A percentile compares a stretch with the other conserved stretches of the same genome.
These are phyloP conservation scores for Mortierella alpina DNA, from an alignment of 192 early-diverging fungal species.

Conservation along the genomic window DNA sequence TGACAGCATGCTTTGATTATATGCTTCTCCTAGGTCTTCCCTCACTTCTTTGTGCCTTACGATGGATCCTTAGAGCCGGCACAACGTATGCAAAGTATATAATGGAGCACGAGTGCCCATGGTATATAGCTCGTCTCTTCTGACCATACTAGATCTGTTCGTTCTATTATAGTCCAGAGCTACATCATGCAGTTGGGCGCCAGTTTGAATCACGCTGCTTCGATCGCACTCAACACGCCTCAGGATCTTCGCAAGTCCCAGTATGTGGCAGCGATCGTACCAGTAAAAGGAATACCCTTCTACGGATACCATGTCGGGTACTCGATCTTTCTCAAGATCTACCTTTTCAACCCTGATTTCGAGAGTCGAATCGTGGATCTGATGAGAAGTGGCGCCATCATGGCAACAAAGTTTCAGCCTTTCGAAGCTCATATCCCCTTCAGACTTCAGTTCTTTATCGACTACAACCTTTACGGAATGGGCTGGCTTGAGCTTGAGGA, in stretches of 20 bases:
- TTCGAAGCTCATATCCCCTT: conserved; percentile 88
- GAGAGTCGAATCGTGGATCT: conserved; percentile 69
- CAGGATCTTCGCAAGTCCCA: conserved; percentile 27
- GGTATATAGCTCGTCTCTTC: not conserved
- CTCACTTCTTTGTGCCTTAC: conserved; percentile 87
- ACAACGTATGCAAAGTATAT: conserved; percentile 14
- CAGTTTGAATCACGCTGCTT: conserved; percentile 79
- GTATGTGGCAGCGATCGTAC: conserved; percentile 74
- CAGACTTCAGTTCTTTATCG: conserved; percentile 86
- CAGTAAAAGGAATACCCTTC: conserved; percentile 85
- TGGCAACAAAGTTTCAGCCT: conserved; percentile 75
- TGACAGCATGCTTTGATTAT: not conserved
- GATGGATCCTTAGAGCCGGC: conserved; percentile 52
- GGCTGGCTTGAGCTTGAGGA: conserved; percentile 75
- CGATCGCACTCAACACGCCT: conserved; percentile 54
- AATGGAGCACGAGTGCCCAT: not conserved
- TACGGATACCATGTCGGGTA: conserved; percentile 87
- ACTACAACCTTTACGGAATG: conserved; percentile 91
- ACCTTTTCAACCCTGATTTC: conserved; percentile 70
- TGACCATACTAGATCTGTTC: not conserved
- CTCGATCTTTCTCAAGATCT: conserved; percentile 81
- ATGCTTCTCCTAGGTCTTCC: conserved; percentile 64
- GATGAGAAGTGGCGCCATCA: conserved; percentile 77
- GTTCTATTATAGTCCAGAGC: conserved; percentile 31
- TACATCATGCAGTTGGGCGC: conserved; percentile 66